Evolutionary conservation across 768 basidiomycete genomes (phyloP).

Genomic region (Boletus rubropictus): DNA sequence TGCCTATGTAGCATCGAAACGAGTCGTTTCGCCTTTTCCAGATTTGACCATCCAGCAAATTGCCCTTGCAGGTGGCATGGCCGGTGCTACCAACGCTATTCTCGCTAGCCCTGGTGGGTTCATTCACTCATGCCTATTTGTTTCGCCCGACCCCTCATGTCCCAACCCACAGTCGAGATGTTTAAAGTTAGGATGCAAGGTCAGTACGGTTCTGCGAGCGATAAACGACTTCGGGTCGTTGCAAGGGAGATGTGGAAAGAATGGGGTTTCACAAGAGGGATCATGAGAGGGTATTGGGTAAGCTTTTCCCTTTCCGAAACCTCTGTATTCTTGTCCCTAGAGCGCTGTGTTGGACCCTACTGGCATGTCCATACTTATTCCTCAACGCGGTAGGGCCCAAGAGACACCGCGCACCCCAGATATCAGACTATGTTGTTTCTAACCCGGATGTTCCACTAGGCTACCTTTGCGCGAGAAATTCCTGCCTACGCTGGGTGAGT

Average conservation of each 20-base stretch:
- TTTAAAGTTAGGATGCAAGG: slow-evolving; percentile 99
- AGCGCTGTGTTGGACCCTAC: not conserved
- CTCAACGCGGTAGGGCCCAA: not conserved
- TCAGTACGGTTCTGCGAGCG: slow-evolving; percentile 77
- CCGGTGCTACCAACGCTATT: slow-evolving; percentile 85
- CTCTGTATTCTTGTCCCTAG: not conserved
- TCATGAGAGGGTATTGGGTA: slow-evolving; percentile 98
- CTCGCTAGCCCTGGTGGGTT: slow-evolving; percentile 80
- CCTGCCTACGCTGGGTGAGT: slow-evolving; percentile 85
- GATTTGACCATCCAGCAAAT: slow-evolving; percentile 74
- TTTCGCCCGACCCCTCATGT: not conserved
- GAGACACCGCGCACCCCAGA: not conserved
- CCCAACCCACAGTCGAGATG: slow-evolving; percentile 69
- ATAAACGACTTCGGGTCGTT: slow-evolving; percentile 71
- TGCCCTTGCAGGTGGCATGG: slow-evolving; percentile 84
- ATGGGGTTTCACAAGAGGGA: slow-evolving; percentile 80
- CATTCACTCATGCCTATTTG: not conserved
- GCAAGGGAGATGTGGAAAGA: slow-evolving; percentile 78
- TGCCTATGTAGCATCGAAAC: slow-evolving; percentile 76
- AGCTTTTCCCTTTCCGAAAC: slow-evolving; percentile 11
- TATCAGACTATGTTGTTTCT: not conserved
- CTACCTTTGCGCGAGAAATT: slow-evolving; percentile 88
- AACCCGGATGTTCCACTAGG: slow-evolving; percentile 36
- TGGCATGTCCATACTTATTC: not conserved
- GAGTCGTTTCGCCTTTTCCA: slow-evolving; percentile 84